These are phyloP conservation scores for Apiospora rasikravindrae DNA, from an alignment of 2,329 filamentous ascomycete genomes.

Conservation along the genomic window DNA sequence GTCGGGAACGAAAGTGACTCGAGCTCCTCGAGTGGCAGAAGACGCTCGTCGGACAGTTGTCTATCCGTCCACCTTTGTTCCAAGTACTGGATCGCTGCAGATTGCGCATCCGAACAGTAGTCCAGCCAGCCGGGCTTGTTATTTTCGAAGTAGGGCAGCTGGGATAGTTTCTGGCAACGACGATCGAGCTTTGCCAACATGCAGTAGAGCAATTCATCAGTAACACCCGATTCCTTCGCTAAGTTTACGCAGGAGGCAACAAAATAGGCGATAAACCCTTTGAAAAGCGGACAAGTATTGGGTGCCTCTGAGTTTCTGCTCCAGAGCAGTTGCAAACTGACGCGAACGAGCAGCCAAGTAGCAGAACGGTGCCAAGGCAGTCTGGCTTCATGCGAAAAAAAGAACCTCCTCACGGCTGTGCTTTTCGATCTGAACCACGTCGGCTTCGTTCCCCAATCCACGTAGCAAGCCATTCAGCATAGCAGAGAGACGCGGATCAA, in stretches of 20 bases:
- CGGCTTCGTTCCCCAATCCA: neutral
- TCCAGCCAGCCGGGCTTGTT: neutral
- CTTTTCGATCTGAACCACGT: conserved; percentile 1
- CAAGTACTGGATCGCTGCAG: neutral
- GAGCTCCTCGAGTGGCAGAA: neutral
- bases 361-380: conserved; percentile 20
- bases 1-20: neutral
- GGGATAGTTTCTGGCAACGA: conserved; percentile 13
- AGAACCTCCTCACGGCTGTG: conserved; percentile 18
- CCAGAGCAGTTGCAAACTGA: neutral
- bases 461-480: conserved; percentile 17
- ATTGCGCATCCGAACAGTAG: neutral
- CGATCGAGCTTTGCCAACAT: conserved; percentile 22
- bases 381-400: neutral
- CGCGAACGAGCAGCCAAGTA: conserved; percentile 15
- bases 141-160: neutral
- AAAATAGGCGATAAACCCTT: conserved; percentile 19
- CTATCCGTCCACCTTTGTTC: neutral
- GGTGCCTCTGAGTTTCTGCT: neutral
- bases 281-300: conserved; percentile 3
- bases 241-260: too few species aligned
- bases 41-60: neutral
- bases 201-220: conserved; percentile 10
- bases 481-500: neutral
- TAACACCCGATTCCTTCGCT: too few species aligned